These are phyloP conservation scores for Xylariaceae sp. DNA, from an alignment of 2,329 filamentous ascomycete species.

Conservation along the genomic window DNA sequence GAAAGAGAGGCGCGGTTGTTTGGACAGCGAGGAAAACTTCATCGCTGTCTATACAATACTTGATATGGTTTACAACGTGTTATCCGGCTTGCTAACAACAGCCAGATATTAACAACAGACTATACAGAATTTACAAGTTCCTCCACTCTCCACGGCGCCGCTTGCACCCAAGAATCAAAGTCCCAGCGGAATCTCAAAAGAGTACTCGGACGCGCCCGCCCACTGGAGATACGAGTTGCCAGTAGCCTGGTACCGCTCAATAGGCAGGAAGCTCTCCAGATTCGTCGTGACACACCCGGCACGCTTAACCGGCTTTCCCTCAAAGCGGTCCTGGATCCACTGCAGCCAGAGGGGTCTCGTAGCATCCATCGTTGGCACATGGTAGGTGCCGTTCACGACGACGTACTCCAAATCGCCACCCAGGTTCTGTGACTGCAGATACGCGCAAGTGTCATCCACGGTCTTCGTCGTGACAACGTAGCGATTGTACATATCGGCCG, in stretches of 20 bases:
- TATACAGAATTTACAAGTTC: too few relatives aligned
- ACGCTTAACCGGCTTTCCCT: slow-evolving; percentile 16
- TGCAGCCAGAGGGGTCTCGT: slow-evolving; percentile 31
- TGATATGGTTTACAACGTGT: too few relatives aligned
- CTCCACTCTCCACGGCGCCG: too few relatives aligned
- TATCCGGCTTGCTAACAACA: too few relatives aligned
- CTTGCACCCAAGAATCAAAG: slow-evolving; percentile 17
- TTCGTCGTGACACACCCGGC: slow-evolving; percentile 23
- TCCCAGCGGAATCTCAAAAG: slow-evolving; percentile 29
- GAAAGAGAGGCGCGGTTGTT: too few relatives aligned
- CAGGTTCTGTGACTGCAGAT: too few relatives aligned
- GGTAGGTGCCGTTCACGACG: slow-evolving; percentile 30
- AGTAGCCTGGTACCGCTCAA: slow-evolving; percentile 23
- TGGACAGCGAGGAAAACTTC: too few relatives aligned
- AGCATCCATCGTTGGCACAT: slow-evolving; percentile 33
- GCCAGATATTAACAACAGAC: too few relatives aligned
- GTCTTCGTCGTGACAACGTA: slow-evolving; percentile 24
- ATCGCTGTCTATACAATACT: too few relatives aligned
- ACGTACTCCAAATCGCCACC: slow-evolving; percentile 28
- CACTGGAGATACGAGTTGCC: slow-evolving; percentile 31
- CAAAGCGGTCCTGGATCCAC: slow-evolving; percentile 36
- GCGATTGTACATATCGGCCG: slow-evolving; percentile 31
- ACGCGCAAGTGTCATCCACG: slow-evolving; percentile 26
- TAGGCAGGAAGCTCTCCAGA: slow-evolving; percentile 26
- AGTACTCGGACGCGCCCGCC: slow-evolving; percentile 30